These are phyloP conservation scores for Calycina marina DNA, from an alignment of 2,329 filamentous ascomycete genomes.

Conservation along the genomic window DNA sequence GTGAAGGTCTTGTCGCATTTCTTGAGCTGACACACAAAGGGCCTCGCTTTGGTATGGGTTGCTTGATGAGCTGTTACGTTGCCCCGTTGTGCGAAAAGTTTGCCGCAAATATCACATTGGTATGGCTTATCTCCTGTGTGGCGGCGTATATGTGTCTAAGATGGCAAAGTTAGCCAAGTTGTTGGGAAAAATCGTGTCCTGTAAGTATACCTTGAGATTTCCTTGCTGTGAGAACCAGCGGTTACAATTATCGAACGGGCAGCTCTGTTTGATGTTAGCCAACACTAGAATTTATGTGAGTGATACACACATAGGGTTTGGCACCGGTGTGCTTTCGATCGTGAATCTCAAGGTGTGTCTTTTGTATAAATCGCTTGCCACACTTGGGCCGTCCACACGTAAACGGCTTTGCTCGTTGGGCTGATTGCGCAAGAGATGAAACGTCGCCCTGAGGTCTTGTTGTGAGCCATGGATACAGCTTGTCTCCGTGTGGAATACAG, in stretches of 20 bases:
- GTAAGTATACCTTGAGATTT: conserved; percentile 76
- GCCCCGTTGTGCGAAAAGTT: conserved; percentile 71
- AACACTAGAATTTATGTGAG: conserved; percentile 1
- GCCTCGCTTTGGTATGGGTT: conserved; percentile 64
- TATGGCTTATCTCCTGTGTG: conserved; percentile 84
- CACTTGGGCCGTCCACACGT: conserved; percentile 62
- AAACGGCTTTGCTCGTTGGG: too few species aligned
- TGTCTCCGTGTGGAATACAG: too few species aligned
- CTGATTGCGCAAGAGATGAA: too few species aligned
- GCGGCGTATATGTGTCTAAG: conserved; percentile 67
- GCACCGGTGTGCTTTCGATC: conserved; percentile 75
- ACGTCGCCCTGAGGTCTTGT: too few species aligned
- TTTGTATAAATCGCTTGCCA: conserved; percentile 73
- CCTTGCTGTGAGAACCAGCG: conserved; percentile 79
- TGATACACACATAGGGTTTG: conserved; percentile 64
- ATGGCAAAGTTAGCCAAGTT: conserved; percentile 5
- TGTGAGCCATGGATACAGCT: too few species aligned
- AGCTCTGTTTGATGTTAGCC: conserved; percentile 30
- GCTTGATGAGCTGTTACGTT: conserved; percentile 75
- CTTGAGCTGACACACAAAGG: conserved; percentile 68
- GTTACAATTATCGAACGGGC: conserved; percentile 57
- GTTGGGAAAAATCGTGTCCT: too few species aligned
- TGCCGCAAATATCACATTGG: conserved; percentile 63
- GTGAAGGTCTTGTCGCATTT: conserved; percentile 80
- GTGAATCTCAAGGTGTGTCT: conserved; percentile 87